Evolutionary conservation across 768 basidiomycete genomes (phyloP).

Genomic region (Favolaschia claudopus): DNA sequence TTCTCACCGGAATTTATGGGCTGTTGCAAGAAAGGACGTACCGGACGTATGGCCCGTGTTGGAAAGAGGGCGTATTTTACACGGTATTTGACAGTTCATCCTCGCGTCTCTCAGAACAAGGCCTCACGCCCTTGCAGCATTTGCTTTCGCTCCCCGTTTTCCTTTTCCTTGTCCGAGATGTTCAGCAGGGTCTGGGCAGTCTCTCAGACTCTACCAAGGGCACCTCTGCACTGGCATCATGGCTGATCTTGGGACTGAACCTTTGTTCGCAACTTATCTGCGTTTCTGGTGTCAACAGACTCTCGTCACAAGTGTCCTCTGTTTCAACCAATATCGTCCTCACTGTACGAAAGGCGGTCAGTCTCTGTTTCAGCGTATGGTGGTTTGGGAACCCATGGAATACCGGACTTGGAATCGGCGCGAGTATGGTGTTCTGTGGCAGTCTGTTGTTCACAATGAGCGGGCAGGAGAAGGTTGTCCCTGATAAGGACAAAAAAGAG

Average conservation of each 20-base stretch:
- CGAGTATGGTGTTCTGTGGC: constrained; percentile 76
- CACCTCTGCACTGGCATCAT: constrained; percentile 49
- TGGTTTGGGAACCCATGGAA: constrained; percentile 84
- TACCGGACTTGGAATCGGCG: constrained; percentile 66
- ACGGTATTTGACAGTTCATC: constrained; percentile 55
- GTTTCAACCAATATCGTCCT: constrained; percentile 85
- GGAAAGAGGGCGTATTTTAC: constrained; percentile 88
- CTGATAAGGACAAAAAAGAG: constrained; percentile 19
- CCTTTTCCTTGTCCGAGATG: constrained; percentile 62
- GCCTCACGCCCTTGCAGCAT: constrained; percentile 57
- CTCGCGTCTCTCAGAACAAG: background rate
- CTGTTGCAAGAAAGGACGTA: constrained; percentile 82
- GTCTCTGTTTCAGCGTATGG: constrained; percentile 84
- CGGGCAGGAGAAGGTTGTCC: constrained; percentile 18
- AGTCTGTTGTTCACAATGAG: constrained; percentile 64
- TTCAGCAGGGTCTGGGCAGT: constrained; percentile 62
- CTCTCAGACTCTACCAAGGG: constrained; percentile 46
- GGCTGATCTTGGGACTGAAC: constrained; percentile 67
- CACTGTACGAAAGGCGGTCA: constrained; percentile 82
- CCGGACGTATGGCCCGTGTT: constrained; percentile 73
- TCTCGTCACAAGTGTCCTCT: constrained; percentile 80
- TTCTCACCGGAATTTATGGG: constrained; percentile 75
- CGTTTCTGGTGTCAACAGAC: constrained; percentile 80
- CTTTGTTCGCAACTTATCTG: constrained; percentile 81
- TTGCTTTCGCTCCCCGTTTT: constrained; percentile 81